phyloP scores from a whole-genome alignment of 2,329 filamentous ascomycete species.

The Lachnellula hyalina region DNA sequence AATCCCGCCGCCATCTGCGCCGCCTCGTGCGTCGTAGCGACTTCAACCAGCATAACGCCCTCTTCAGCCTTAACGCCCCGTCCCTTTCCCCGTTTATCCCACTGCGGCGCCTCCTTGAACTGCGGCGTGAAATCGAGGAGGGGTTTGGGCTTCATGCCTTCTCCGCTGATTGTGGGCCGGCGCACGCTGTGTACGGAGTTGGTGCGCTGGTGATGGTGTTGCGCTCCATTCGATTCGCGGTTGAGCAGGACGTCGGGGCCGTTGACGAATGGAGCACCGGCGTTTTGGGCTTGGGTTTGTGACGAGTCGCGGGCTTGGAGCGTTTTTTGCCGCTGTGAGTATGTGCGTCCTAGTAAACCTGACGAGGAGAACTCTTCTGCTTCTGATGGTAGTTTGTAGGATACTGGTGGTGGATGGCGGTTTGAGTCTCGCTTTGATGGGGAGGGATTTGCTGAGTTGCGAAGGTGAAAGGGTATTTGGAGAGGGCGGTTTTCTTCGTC shows the following conservation, averaged over 20 bases:
- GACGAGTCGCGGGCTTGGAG: slow-evolving; percentile 16
- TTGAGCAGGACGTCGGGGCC: slow-evolving; percentile 34
- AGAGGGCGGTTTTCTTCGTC: slow-evolving; percentile 25
- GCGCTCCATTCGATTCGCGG: slow-evolving; percentile 10
- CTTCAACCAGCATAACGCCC: slow-evolving; percentile 43
- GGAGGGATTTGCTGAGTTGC: slow-evolving; percentile 17
- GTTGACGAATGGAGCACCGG: slow-evolving; percentile 18
- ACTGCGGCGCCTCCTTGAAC: slow-evolving; percentile 59
- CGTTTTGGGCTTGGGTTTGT: not conserved
- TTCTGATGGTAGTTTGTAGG: slow-evolving; percentile 20
- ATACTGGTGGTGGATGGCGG: slow-evolving; percentile 22
- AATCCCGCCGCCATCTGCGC: slow-evolving; percentile 10
- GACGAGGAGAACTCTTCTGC: slow-evolving; percentile 39
- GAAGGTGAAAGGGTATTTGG: slow-evolving; percentile 29
- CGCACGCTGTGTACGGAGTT: slow-evolving; percentile 17
- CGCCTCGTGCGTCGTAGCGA: slow-evolving; percentile 31
- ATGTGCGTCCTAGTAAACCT: slow-evolving; percentile 44
- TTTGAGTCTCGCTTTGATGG: slow-evolving; percentile 11
- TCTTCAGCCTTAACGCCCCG: slow-evolving; percentile 38
- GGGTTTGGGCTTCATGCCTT: slow-evolving; percentile 40
- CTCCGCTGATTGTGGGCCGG: not conserved
- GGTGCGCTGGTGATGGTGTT: slow-evolving; percentile 21
- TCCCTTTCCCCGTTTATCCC: slow-evolving; percentile 48
- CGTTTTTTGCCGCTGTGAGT: slow-evolving; percentile 41
- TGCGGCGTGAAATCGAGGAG: slow-evolving; percentile 63